A percentile compares a stretch with the other conserved stretches of the same genome.
Conservation (phyloP, 805 yeast genomes). For the Candida pseudoglaebosa region DNA sequence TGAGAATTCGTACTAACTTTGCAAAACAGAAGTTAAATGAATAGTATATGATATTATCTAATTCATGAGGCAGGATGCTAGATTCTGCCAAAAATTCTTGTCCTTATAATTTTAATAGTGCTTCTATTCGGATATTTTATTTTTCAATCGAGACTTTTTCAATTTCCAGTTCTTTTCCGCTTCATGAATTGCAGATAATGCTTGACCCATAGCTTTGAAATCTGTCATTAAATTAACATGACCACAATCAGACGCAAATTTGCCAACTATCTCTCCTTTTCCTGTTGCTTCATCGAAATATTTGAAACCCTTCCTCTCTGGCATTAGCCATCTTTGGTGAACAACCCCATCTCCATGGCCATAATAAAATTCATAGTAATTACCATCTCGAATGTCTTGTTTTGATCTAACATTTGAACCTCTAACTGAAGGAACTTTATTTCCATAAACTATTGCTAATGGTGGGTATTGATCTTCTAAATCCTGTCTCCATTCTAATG, state of each 20-base stretch:
- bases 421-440: constrained; percentile 78
- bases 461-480: constrained; percentile 67
- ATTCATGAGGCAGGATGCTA: too few species aligned
- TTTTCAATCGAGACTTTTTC: too few species aligned
- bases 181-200: constrained; percentile 57
- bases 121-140: too few species aligned
- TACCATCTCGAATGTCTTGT: constrained; percentile 65
- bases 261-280: constrained; percentile 57
- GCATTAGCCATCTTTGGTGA: constrained; percentile 77
- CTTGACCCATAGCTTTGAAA: constrained; percentile 65
- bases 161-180: constrained; percentile 46
- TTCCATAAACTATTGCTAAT: constrained; percentile 75
- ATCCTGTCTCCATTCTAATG: constrained; percentile 49
- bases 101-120: too few species aligned
- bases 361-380: constrained; percentile 71
- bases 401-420: constrained; percentile 64
- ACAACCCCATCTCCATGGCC: constrained; percentile 96
- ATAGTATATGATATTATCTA: too few species aligned
- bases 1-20: too few species aligned
- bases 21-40: too few species aligned
- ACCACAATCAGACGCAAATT: constrained; percentile 60
- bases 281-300: constrained; percentile 26
- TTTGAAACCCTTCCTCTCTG: constrained; percentile 63
- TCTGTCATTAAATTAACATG: constrained; percentile 82
- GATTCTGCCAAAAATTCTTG: too few species aligned